Conservation (phyloP, 2,329 filamentous ascomycete species). For the Trichoderma oligosporum region DNA sequence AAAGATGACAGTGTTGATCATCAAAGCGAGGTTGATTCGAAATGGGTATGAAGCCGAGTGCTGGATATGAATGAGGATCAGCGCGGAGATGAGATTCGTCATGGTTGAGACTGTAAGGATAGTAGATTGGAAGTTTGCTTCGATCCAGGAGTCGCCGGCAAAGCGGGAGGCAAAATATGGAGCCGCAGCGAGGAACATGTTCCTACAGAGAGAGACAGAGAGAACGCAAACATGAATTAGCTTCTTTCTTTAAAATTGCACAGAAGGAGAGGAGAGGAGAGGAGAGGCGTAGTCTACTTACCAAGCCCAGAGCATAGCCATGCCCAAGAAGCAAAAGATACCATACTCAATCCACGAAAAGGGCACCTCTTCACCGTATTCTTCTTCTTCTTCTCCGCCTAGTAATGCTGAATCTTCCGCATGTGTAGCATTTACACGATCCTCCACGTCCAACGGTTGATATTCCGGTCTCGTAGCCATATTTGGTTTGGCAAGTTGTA, state of each 20-base stretch:
- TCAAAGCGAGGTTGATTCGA: constrained; percentile 73
- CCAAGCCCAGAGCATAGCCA: constrained; percentile 98
- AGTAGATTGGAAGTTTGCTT: constrained; percentile 80
- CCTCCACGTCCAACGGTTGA: constrained; percentile 28
- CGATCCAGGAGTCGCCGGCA: constrained; percentile 63
- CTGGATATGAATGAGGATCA: constrained; percentile 77
- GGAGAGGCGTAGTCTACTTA: constrained; percentile 41
- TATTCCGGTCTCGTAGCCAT: constrained; percentile 24
- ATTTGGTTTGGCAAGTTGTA: background rate
- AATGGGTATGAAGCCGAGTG: constrained; percentile 79
- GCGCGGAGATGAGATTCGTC: constrained; percentile 73
- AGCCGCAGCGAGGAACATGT: constrained; percentile 95
- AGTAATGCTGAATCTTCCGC: constrained; percentile 13
- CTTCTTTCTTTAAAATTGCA: background rate
- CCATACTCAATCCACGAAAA: constrained; percentile 87
- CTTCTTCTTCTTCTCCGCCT: constrained; percentile 27
- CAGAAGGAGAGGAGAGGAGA: background rate
- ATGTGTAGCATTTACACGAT: background rate
- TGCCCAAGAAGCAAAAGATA: constrained; percentile 79
- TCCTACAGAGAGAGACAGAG: constrained; percentile 58
- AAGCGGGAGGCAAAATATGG: constrained; percentile 91
- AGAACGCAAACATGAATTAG: background rate
- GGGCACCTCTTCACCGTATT: constrained; percentile 40
- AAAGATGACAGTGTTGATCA: constrained; percentile 76
- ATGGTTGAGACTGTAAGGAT: constrained; percentile 83